Base-by-base conservation (phyloP, 1,284 basidiomycete genomes). In the Mycena sp. region DNA sequence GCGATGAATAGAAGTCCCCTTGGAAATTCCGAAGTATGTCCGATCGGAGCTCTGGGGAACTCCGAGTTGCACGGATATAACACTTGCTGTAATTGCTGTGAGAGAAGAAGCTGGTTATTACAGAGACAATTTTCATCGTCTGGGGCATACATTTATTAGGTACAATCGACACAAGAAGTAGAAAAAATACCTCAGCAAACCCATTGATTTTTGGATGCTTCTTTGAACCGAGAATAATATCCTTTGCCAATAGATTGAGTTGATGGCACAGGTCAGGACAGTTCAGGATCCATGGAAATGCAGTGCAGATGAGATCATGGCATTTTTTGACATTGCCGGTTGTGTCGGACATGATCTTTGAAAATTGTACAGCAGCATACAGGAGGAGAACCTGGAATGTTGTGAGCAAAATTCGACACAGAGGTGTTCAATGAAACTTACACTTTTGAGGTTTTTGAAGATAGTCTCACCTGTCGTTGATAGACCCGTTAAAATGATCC, bases 281-380 rank as follows among this genome's bases (percentile, higher is more conserved):
- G 37, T 67, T 69, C 11, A 69, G 37, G 23, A 69, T 67, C 67
- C 67, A 69, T 28, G 67, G 67, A 50, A 49, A 69, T 11, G 48
- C 26, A 0, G 28, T 25, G 44, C 63, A 67, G 16, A 64, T 63
- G 23, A 67, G 43, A 3, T 35, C 35, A 1, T 63, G 59, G 29
- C 56, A 55, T 56, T 60, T 67, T 41, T 64, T 63, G 17, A 67
- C 67, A 52, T 69, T 67, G 19, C 30, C 48, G 10, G 67, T 61
- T 3, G 59, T 67, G 28, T 69, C 67, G 17, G 63, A 69, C 9
- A 64, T 60, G 16, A 67, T 32, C 41, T 67, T 53, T 6, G 62
- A 67, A 41, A 69, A 64, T 35, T 40, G 49, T 1, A 48, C 37
- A 16, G 64, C 64, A 1, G 50, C 43, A 60, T 58, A 63, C 11